phyloP scores from a whole-genome alignment of 2,329 filamentous ascomycete genomes.

The Rhynchosporium agropyri region DNA sequence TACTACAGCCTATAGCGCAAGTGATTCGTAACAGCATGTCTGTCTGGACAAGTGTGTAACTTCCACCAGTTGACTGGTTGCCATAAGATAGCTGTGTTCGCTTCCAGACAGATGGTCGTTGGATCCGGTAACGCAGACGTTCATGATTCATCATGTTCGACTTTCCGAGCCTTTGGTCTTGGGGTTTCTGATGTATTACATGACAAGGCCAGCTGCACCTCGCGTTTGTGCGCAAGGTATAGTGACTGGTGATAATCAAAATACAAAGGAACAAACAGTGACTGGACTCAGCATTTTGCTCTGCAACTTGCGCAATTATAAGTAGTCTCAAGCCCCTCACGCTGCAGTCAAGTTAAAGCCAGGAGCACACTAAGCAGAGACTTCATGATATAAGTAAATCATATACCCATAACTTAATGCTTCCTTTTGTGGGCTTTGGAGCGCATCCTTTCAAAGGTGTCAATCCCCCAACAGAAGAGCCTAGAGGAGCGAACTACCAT shows the following conservation, averaged over 20 bases:
- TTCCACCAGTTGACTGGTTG: conserved; percentile 22
- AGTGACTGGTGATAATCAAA: neutral
- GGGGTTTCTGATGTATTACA: conserved; percentile 9
- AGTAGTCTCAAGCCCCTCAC: neutral
- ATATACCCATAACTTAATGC: too few species aligned
- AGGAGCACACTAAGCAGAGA: too few species aligned
- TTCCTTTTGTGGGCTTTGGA: too few species aligned
- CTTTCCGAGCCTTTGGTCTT: conserved; percentile 18
- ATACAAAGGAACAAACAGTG: neutral
- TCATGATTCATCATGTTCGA: conserved; percentile 26
- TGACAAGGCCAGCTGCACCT: neutral
- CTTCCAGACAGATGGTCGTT: conserved; percentile 24
- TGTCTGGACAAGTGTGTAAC: conserved; percentile 24
- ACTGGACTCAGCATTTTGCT: neutral
- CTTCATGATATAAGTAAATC: too few species aligned
- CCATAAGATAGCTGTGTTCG: conserved; percentile 19
- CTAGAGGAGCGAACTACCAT: neutral
- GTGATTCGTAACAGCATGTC: conserved; percentile 26
- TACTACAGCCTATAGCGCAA: conserved; percentile 26
- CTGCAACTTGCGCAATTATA: neutral
- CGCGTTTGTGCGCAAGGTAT: conserved; percentile 6
- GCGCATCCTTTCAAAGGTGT: too few species aligned
- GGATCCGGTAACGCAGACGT: conserved; percentile 18
- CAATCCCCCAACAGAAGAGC: neutral
- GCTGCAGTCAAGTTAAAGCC: neutral